Evolutionary conservation across 2,329 filamentous ascomycete species (phyloP), one percentile per base, ranked within the genome.

Genomic region (Xylariaceae sp.): DNA sequence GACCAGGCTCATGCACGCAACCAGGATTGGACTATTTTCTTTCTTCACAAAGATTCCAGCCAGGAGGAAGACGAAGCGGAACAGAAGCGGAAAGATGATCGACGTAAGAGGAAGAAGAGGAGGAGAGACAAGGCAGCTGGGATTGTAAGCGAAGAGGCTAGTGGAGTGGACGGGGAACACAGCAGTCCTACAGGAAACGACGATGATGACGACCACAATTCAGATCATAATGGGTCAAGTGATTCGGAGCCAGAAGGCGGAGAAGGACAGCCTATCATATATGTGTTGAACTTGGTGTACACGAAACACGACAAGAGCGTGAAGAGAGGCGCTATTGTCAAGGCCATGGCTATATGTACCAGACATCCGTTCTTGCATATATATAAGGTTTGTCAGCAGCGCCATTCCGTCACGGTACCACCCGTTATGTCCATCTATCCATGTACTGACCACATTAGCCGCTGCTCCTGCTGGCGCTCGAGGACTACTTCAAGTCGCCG

Each of bases 11-110:
- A 99, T 73, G 85, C 94, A 58, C 84, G 94, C 40, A 92, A 88
- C 67, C 91, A 97, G 73, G 94, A 99, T 71, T 99, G 94, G 94
- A 99, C 94, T 42, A 96, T 97, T 53, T 99, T 99, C 76, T 99
- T 99, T 70, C 71, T 99, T 54, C 94, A 99, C 74, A 97, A 97
- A 71, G 94, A 99, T 70, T 89, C 86, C 3, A 91, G 84, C 57
- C 84, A 87, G 49, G 86, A 89, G 56, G 88, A 92, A 54, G 91
- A 95, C 57, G 88, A 91, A 32, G 81, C 85, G 54, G 87, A 89
- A 63, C 77, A 77, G 57, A 76, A 75, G 52, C 77, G 77, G 40
- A 85, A 80, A 61, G 74, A 78, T 65, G 76, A 78, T 62, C 74
- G 79, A 64, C 76, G 70, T 53, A 74, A 72, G 62, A 72, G 73